Base-by-base conservation (phyloP, 495 filamentous ascomycete genomes). In the Mytilinidion resinicola region DNA sequence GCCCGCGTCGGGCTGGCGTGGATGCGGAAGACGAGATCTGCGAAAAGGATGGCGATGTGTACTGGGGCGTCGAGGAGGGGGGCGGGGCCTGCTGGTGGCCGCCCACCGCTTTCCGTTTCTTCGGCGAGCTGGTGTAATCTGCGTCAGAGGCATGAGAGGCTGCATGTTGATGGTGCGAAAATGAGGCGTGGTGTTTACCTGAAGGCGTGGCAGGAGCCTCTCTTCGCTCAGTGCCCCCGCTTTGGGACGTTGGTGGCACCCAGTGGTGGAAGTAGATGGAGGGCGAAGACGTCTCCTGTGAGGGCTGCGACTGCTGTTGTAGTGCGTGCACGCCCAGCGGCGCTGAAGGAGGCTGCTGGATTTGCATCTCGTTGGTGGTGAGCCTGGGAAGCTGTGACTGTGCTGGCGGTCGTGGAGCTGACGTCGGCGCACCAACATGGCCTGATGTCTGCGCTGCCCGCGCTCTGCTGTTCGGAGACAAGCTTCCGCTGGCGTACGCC, bases 231-330 rank as follows among this genome's bases (percentile, higher is more conserved):
- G 74, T 70, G 51, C 77, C 70, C 54, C 76, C 78, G 62, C 75
- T 70, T 70, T 85, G 82, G 7, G 80, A 78, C 12, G 74, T 77
- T 25, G 90, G 91, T 5, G 91, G 91, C 53, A 89, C 84, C 89
- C 89, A 96, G 66, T 95, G 89, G 67, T 95, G 91, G 60, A 95
- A 95, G 67, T 89, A 95, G 50, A 96, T 86, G 12, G 84, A 83
- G 1, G 84, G 78, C 7, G 88, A 85, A 8, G 82, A 79, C 39
- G 81, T 73, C 51, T 84, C 78, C 36, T 61, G 63, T 19, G 37
- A 54, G 56, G 84, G 78, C 55, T 80, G 78, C 51, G 80, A 78
- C 36, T 79, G 61, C 55, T 80, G 80, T 53, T 80, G 77, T 51
- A 80, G 68, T 43, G 66, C 58, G 59, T 76, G 77, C 36, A 74